These are phyloP conservation scores for Scedosporium apiospermum DNA, from an alignment of 2,329 filamentous ascomycete genomes.

Conservation along the genomic window DNA sequence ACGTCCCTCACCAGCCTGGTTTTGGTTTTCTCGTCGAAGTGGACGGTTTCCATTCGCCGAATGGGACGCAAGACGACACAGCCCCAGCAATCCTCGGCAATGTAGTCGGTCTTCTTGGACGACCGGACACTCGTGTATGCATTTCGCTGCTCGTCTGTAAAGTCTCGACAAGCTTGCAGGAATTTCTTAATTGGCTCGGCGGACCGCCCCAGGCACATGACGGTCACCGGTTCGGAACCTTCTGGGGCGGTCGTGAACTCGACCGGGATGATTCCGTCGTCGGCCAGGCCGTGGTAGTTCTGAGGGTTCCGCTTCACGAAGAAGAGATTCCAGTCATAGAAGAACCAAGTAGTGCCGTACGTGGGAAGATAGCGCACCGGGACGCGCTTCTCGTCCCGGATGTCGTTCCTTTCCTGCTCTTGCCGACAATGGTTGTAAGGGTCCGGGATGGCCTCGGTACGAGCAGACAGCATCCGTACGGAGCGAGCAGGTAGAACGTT, in stretches of 20 bases:
- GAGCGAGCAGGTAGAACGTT: conserved; percentile 20
- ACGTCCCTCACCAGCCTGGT: conserved; percentile 58
- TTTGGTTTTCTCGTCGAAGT: conserved; percentile 61
- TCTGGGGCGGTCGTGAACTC: conserved; percentile 23
- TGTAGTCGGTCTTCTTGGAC: too few relatives aligned
- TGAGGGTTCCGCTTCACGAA: conserved; percentile 22
- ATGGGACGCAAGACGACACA: conserved; percentile 45
- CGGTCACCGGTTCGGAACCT: conserved; percentile 25
- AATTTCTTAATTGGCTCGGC: conserved; percentile 19
- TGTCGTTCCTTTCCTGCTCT: conserved; percentile 20
- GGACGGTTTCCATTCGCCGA: conserved; percentile 64
- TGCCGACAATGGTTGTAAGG: conserved; percentile 21
- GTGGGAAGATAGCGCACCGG: conserved; percentile 27
- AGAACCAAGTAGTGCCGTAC: conserved; percentile 27
- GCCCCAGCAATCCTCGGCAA: conserved; percentile 20
- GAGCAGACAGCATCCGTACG: conserved; percentile 23
- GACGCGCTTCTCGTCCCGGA: conserved; percentile 21
- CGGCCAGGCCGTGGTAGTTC: conserved; percentile 10
- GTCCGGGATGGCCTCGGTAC: conserved; percentile 20
- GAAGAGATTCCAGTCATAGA: conserved; percentile 20
- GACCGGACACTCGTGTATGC: too few relatives aligned
- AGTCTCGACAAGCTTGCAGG: conserved; percentile 7
- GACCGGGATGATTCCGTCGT: conserved; percentile 11
- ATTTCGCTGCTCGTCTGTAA: too few relatives aligned
- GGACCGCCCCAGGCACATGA: conserved; percentile 27